These are phyloP conservation scores for Naumovozyma castellii DNA, from an alignment of 805 yeast species.

Conservation along the genomic window DNA sequence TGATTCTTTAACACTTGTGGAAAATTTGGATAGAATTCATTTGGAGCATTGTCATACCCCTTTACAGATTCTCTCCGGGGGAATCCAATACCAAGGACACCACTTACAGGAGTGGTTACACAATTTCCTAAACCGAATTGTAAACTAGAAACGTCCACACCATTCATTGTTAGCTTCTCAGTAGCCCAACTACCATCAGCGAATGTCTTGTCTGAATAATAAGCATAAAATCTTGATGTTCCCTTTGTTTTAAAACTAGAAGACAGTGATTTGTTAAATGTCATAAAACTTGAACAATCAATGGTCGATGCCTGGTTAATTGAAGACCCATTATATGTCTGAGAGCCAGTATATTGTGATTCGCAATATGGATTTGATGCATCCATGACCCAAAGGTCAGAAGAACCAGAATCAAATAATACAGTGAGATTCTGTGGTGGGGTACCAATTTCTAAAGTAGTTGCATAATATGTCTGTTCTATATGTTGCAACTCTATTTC, in stretches of 20 bases:
- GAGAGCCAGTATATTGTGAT: background rate
- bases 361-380: slow-evolving; percentile 27
- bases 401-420: slow-evolving; percentile 41
- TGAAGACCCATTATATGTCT: slow-evolving; percentile 9
- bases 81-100: slow-evolving; percentile 64
- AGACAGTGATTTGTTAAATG: slow-evolving; percentile 13
- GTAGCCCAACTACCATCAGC: slow-evolving; percentile 52
- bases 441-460: slow-evolving; percentile 31
- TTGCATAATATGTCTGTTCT: slow-evolving; percentile 23
- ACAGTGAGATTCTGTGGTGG: slow-evolving; percentile 36
- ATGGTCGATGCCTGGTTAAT: slow-evolving; percentile 9
- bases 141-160: slow-evolving; percentile 36
- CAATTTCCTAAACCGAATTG: slow-evolving; percentile 60
- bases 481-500: slow-evolving; percentile 9
- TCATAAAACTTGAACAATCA: slow-evolving; percentile 14
- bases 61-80: slow-evolving; percentile 45
- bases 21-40: slow-evolving; percentile 43
- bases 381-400: slow-evolving; percentile 40
- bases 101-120: slow-evolving; percentile 43
- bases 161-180: slow-evolving; percentile 47
- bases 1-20: slow-evolving; percentile 47
- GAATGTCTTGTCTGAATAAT: slow-evolving; percentile 40
- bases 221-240: slow-evolving; percentile 27
- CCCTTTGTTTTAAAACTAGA: slow-evolving; percentile 7
- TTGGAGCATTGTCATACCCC: slow-evolving; percentile 19